A percentile compares a stretch with the other conserved stretches of the same genome.
phyloP scores from a whole-genome alignment of 2,329 filamentous ascomycete species.

The Trichoderma breve region DNA sequence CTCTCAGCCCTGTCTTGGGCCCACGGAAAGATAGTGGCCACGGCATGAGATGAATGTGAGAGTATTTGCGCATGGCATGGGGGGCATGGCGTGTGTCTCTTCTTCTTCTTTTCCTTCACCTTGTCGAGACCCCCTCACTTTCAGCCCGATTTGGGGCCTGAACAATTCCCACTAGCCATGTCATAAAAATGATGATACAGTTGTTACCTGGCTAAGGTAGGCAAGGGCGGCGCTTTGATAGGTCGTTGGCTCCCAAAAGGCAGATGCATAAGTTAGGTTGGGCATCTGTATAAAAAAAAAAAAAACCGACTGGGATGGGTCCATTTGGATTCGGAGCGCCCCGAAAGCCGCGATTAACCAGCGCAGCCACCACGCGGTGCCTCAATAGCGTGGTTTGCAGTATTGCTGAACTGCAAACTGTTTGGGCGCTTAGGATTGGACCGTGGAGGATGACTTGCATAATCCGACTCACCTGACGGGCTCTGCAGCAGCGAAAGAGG shows the following conservation, averaged over 20 bases:
- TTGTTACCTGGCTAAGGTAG: background rate
- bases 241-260: background rate
- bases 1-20: constrained; percentile 1
- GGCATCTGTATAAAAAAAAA: background rate
- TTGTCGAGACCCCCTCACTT: background rate
- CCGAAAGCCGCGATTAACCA: constrained; percentile 17
- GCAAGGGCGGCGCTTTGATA: background rate
- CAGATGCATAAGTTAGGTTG: constrained; percentile 3
- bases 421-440: background rate
- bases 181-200: background rate
- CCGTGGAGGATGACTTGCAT: constrained; percentile 3
- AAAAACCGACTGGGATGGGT: background rate
- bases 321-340: constrained; percentile 7
- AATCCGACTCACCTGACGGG: constrained; percentile 10
- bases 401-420: background rate
- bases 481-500: background rate
- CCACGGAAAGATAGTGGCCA: background rate
- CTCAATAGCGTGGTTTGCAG: background rate
- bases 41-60: background rate
- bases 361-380: background rate
- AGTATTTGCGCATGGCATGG: background rate
- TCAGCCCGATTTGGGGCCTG: background rate
- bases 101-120: background rate
- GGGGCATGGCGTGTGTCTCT: background rate
- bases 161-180: background rate